phyloP scores from a whole-genome alignment of 108 stramenopile genomes.

The Nitzschia sp. region DNA sequence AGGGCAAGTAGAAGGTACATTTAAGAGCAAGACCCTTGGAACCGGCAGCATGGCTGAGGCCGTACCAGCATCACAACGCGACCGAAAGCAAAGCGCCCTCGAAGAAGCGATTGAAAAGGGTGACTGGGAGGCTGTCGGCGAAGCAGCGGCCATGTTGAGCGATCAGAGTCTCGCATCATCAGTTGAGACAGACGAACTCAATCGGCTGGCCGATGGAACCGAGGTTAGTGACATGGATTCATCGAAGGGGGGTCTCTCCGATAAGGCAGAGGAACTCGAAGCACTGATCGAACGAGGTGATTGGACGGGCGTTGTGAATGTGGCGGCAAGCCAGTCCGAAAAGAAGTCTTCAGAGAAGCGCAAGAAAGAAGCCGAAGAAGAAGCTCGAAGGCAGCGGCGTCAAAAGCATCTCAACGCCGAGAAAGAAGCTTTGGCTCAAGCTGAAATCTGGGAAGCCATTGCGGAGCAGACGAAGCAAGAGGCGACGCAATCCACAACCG shows the following conservation, averaged over 20 bases:
- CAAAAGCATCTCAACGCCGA: conserved; percentile 63
- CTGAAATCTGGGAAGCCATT: conserved; percentile 77
- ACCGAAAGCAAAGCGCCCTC: conserved; percentile 31
- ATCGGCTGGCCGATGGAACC: conserved; percentile 27
- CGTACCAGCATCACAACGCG: neutral
- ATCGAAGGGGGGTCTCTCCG: neutral
- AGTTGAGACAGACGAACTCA: conserved; percentile 40
- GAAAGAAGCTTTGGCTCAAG: conserved; percentile 84
- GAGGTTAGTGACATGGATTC: conserved; percentile 9
- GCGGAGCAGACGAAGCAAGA: conserved; percentile 80
- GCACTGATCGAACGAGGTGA: conserved; percentile 79
- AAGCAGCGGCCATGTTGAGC: conserved; percentile 65
- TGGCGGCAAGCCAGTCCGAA: conserved; percentile 31
- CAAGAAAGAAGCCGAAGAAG: conserved; percentile 21
- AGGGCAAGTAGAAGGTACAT: conserved; percentile 13
- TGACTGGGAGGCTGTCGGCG: conserved; percentile 88
- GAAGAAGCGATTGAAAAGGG: conserved; percentile 79
- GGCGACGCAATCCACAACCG: conserved; percentile 28
- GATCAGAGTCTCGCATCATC: conserved; percentile 38
- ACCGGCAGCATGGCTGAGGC: conserved; percentile 1
- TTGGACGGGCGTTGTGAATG: conserved; percentile 82
- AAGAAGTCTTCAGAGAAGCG: conserved; percentile 3
- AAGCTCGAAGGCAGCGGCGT: conserved; percentile 23
- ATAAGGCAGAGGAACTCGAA: conserved; percentile 57
- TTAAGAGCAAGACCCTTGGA: conserved; percentile 1